Conservation (phyloP, 2,329 filamentous ascomycete genomes). For the Scytalidium sp. region DNA sequence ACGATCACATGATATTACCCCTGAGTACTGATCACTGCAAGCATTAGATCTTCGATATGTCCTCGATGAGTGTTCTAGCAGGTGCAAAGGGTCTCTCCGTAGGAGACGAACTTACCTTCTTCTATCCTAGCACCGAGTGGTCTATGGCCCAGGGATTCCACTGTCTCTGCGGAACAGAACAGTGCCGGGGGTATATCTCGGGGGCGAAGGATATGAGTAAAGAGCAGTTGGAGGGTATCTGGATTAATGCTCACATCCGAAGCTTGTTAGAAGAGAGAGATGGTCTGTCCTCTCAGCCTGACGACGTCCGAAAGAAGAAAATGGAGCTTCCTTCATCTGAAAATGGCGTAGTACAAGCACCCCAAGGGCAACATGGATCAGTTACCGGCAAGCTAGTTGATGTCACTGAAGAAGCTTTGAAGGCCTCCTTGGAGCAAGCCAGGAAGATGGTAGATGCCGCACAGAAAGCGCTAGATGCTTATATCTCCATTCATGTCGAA, state of each 20-base stretch:
- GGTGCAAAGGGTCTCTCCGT: constrained; percentile 51
- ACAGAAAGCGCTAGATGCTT: constrained; percentile 21
- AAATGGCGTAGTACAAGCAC: neutral
- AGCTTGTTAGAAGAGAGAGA: constrained; percentile 46
- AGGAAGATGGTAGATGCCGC: constrained; percentile 42
- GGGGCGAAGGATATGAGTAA: constrained; percentile 60
- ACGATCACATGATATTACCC: neutral
- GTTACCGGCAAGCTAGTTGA: constrained; percentile 21
- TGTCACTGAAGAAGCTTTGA: constrained; percentile 39
- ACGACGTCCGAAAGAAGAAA: neutral
- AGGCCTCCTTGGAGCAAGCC: constrained; percentile 36
- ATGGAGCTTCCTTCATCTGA: neutral
- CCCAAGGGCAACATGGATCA: neutral
- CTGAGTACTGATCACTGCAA: neutral
- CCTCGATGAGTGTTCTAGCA: constrained; percentile 54
- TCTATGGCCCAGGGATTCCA: constrained; percentile 69
- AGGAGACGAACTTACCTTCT: constrained; percentile 65
- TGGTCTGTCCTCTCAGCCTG: neutral
- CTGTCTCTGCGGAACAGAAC: constrained; percentile 56
- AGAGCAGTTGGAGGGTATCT: constrained; percentile 53
- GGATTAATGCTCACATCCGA: constrained; percentile 60
- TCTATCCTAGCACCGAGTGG: constrained; percentile 76
- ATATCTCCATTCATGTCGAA: constrained; percentile 4
- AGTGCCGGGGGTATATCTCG: constrained; percentile 59
- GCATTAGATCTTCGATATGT: constrained; percentile 57